These are phyloP conservation scores for Effrenium voratum DNA, from an alignment of 73 alveolate genomes.

Conservation along the genomic window DNA sequence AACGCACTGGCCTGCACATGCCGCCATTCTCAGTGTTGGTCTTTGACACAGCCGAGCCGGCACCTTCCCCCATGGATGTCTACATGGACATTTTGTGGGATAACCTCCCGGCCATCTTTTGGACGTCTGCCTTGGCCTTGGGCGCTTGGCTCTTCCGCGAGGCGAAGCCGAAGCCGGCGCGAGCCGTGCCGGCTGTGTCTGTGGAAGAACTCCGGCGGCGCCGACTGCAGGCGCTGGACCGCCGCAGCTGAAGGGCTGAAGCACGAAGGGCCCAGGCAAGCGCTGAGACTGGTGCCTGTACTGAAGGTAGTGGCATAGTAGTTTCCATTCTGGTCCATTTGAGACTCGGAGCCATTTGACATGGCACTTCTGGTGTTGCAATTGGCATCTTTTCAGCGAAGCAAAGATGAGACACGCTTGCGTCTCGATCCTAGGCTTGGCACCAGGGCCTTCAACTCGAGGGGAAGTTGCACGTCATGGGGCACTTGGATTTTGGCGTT, in stretches of 20 bases:
- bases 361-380: no score
- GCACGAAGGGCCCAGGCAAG: no score
- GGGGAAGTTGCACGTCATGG: no score
- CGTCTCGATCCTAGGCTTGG: no score
- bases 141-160: neutral
- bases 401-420: no score
- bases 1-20: neutral
- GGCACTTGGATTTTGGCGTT: no score
- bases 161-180: neutral
- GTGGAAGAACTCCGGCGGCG: constrained; percentile 66
- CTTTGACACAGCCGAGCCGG: constrained; percentile 8
- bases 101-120: neutral
- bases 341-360: no score
- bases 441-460: no score
- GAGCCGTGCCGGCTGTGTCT: neutral
- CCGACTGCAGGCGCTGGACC: constrained; percentile 60
- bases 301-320: no score
- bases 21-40: constrained; percentile 59
- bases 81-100: neutral
- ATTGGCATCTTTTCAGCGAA: no score
- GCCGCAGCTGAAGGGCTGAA: constrained; percentile 5
- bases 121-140: constrained; percentile 27
- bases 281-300: no score
- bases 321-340: no score
- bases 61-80: constrained; percentile 10